phyloP scores from a whole-genome alignment of 2,329 filamentous ascomycete species.

The Fusarium chaquense region DNA sequence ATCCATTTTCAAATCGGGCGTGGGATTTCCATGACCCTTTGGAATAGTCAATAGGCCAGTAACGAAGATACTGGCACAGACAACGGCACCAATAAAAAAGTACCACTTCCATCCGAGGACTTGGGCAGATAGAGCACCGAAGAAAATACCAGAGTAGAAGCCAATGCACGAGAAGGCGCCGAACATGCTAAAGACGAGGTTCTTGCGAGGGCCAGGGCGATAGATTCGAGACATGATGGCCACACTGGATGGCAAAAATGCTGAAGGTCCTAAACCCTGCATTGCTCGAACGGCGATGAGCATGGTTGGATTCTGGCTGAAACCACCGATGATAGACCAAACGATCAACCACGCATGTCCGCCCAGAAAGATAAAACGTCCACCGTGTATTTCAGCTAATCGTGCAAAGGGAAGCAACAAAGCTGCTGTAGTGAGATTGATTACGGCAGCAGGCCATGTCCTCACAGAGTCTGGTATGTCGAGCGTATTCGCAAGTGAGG shows the following conservation, averaged over 20 bases:
- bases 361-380: constrained; percentile 69
- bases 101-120: constrained; percentile 75
- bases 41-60: constrained; percentile 59
- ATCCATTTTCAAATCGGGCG: constrained; percentile 67
- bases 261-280: constrained; percentile 78
- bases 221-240: constrained; percentile 78
- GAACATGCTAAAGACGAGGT: constrained; percentile 72
- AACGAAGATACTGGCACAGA: constrained; percentile 59
- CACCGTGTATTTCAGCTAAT: constrained; percentile 71
- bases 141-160: constrained; percentile 75
- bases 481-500: constrained; percentile 71
- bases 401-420: constrained; percentile 74
- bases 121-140: constrained; percentile 72
- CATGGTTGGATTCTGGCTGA: constrained; percentile 74
- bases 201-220: constrained; percentile 78
- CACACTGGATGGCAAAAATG: constrained; percentile 75
- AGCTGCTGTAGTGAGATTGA: constrained; percentile 68
- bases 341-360: constrained; percentile 73
- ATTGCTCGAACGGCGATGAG: constrained; percentile 78
- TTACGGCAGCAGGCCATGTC: constrained; percentile 74
- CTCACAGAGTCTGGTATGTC: constrained; percentile 70
- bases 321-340: constrained; percentile 77
- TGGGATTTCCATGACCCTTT: constrained; percentile 46
- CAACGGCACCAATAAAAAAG: constrained; percentile 71
- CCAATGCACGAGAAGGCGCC: constrained; percentile 69